A percentile compares a stretch with the other conserved stretches of the same genome.
These are phyloP conservation scores for Aspergillus pseudoglaucus DNA, from an alignment of 2,329 filamentous ascomycete species.

Conservation along the genomic window DNA sequence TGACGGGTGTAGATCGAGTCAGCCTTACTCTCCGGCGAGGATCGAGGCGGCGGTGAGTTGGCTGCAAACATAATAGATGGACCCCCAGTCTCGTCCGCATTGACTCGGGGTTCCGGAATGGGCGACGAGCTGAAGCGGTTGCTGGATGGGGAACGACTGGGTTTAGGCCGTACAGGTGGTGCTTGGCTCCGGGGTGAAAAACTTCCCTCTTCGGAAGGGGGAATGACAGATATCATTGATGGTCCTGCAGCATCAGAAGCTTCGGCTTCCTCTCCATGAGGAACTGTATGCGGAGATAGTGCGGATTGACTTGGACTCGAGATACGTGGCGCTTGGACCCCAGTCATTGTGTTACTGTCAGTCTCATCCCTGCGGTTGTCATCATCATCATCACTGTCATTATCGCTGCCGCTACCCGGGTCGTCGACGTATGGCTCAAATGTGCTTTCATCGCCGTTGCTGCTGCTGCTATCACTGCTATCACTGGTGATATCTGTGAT, in stretches of 20 bases:
- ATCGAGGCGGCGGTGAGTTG: slow-evolving; percentile 28
- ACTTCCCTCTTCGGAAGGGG: neutral
- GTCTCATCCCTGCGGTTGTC: neutral
- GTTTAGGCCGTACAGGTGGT: slow-evolving; percentile 15
- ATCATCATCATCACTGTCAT: slow-evolving; percentile 2
- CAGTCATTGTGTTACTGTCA: neutral
- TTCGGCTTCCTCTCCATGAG: neutral
- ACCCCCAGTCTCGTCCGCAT: slow-evolving; percentile 57
- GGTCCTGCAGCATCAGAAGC: neutral
- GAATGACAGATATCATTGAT: neutral
- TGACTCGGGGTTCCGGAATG: slow-evolving; percentile 63
- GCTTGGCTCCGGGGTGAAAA: slow-evolving; percentile 17
- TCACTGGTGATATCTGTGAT: slow-evolving; percentile 44
- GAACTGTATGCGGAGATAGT: neutral
- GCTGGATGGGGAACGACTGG: slow-evolving; percentile 27
- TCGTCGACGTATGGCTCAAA: slow-evolving; percentile 35
- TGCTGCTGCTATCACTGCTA: slow-evolving; percentile 34
- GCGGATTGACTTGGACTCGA: neutral
- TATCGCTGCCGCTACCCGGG: slow-evolving; percentile 22
- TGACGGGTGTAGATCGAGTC: slow-evolving; percentile 35
- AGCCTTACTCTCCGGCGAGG: slow-evolving; percentile 10
- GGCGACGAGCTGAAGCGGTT: slow-evolving; percentile 62
- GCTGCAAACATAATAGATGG: slow-evolving; percentile 72
- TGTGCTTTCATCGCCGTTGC: slow-evolving; percentile 35
- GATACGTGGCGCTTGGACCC: neutral